phyloP scores from a whole-genome alignment of 345 rosid species.

The Ricinus communis region DNA sequence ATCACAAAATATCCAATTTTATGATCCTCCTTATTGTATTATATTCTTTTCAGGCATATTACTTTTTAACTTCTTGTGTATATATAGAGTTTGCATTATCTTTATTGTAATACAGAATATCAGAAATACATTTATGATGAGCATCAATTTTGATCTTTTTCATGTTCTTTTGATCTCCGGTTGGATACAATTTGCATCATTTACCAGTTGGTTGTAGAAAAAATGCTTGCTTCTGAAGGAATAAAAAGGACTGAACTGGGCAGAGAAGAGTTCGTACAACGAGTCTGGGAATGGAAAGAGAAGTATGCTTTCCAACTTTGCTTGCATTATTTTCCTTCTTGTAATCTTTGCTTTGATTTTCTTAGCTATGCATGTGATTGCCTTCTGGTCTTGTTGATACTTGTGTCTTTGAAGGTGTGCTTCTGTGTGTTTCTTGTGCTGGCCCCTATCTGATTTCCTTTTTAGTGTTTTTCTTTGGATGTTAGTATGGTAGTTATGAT shows the following conservation, averaged over 20 bases:
- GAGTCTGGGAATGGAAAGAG: conserved; percentile 98
- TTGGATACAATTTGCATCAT: conserved; percentile 24
- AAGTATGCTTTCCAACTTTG: conserved; percentile 53
- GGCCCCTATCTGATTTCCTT: neutral
- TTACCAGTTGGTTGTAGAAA: conserved; percentile 87
- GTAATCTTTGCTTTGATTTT: neutral
- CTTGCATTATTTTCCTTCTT: neutral
- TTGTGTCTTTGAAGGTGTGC: neutral
- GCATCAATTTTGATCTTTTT: conserved; percentile 1
- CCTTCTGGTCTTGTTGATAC: neutral
- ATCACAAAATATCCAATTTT: neutral
- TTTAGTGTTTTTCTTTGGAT: neutral
- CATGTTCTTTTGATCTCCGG: conserved; percentile 10
- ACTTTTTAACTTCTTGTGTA: neutral
- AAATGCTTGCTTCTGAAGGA: conserved; percentile 93
- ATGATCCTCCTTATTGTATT: neutral
- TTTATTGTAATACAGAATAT: conserved; percentile 8
- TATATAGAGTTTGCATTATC: neutral
- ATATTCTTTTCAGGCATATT: neutral
- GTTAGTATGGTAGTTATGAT: neutral
- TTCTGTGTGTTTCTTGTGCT: neutral
- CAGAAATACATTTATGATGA: conserved; percentile 5
- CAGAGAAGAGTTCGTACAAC: conserved; percentile 83
- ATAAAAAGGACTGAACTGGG: conserved; percentile 72
- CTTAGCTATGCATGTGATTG: neutral